Percentiles rank a stretch among this genome's conserved stretches.
Evolutionary conservation across 169 alveolate species (phyloP).

Genomic region (Cryptosporidium sp.): DNA sequence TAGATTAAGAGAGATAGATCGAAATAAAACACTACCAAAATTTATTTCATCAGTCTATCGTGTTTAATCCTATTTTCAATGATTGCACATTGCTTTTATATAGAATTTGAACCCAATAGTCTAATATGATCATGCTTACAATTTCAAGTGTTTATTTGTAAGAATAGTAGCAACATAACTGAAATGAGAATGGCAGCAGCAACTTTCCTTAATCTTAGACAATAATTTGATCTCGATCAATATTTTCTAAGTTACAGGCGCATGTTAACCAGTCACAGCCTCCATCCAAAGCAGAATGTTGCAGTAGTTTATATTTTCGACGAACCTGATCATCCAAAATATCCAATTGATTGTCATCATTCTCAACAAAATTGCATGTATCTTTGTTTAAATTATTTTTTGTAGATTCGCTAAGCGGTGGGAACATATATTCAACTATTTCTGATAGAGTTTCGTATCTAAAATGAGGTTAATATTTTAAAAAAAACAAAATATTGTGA

Average conservation of each 20-base stretch:
- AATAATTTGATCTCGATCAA: constrained; percentile 64
- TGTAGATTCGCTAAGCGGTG: constrained; percentile 68
- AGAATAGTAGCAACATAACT: constrained; percentile 22
- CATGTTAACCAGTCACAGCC: constrained; percentile 63
- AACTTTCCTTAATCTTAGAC: not conserved
- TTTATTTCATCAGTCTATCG: constrained; percentile 61
- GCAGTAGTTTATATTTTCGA: constrained; percentile 61
- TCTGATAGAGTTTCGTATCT: constrained; percentile 82
- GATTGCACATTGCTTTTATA: not conserved
- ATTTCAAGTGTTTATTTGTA: constrained; percentile 12
- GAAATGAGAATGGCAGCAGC: not conserved
- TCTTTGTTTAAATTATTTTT: constrained; percentile 28
- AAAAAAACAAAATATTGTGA: not conserved
- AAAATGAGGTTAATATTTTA: not conserved
- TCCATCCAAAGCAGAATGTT: constrained; percentile 42
- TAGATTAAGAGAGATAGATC: constrained; percentile 34
- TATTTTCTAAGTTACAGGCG: constrained; percentile 15
- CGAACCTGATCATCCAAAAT: constrained; percentile 76
- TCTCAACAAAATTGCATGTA: constrained; percentile 7
- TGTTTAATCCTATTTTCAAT: constrained; percentile 39
- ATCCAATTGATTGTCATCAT: constrained; percentile 70
- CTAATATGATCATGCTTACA: constrained; percentile 1
- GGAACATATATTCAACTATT: constrained; percentile 83
- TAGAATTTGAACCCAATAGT: constrained; percentile 43
- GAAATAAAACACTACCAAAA: constrained; percentile 27